These are phyloP conservation scores for Davidsoniella eucalypti DNA, from an alignment of 2,329 filamentous ascomycete species.

Conservation along the genomic window DNA sequence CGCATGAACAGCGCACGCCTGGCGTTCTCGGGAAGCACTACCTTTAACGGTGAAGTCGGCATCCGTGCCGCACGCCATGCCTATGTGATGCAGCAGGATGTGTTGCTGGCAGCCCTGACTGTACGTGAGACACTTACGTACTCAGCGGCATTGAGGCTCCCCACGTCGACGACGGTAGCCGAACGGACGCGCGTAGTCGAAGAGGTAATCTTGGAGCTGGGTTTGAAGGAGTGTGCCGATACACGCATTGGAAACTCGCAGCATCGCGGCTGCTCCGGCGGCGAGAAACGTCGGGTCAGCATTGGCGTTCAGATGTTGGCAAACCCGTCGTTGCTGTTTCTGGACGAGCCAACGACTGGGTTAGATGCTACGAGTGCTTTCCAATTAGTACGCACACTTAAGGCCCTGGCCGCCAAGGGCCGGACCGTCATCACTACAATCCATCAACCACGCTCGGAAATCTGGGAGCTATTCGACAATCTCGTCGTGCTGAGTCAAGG, in stretches of 20 bases:
- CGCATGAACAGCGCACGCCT: constrained; percentile 42
- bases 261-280: constrained; percentile 62
- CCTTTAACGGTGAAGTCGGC: constrained; percentile 43
- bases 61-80: constrained; percentile 41
- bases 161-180: constrained; percentile 39
- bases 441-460: constrained; percentile 63
- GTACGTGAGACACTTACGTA: constrained; percentile 61
- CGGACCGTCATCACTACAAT: constrained; percentile 59
- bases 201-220: constrained; percentile 59
- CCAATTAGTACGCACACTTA: constrained; percentile 54
- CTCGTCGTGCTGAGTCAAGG: constrained; percentile 53
- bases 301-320: constrained; percentile 66
- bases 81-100: constrained; percentile 64
- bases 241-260: constrained; percentile 55
- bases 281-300: constrained; percentile 60
- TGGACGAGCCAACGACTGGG: constrained; percentile 66
- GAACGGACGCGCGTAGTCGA: constrained; percentile 52
- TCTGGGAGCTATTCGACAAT: constrained; percentile 62
- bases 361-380: constrained; percentile 63
- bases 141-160: constrained; percentile 54
- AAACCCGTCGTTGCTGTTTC: constrained; percentile 61
- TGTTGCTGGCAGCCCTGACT: constrained; percentile 55
- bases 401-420: constrained; percentile 48
- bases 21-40: constrained; percentile 34
- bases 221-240: constrained; percentile 60